Evolutionary conservation across 1,139 yeast species (phyloP).

Genomic region (Ogataea hybrid): DNA sequence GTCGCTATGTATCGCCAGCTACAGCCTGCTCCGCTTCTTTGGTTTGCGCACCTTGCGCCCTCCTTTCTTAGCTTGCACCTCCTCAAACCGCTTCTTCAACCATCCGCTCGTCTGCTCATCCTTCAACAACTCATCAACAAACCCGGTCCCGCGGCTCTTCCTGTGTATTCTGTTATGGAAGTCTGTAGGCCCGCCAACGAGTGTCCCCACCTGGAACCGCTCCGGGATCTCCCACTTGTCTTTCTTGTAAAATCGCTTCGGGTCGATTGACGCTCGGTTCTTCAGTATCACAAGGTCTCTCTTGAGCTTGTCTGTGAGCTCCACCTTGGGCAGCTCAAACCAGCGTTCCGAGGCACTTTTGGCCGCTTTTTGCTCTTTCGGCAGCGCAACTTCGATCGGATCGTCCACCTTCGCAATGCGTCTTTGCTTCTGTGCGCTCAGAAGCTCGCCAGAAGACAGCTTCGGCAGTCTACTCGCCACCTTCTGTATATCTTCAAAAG

Average conservation of each 20-base stretch:
- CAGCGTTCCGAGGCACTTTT: constrained; percentile 44
- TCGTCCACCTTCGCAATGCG: constrained; percentile 4
- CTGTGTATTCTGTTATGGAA: constrained; percentile 67
- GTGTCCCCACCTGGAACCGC: constrained; percentile 84
- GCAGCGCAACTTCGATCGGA: constrained; percentile 6
- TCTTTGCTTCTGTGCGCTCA: neutral
- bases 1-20: neutral
- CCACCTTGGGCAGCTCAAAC: constrained; percentile 83
- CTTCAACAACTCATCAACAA: constrained; percentile 78
- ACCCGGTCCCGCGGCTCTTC: constrained; percentile 70
- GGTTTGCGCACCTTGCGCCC: constrained; percentile 38
- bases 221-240: constrained; percentile 82
- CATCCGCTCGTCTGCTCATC: constrained; percentile 70
- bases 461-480: constrained; percentile 6
- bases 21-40: constrained; percentile 1
- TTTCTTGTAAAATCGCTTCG: constrained; percentile 91
- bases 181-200: constrained; percentile 79
- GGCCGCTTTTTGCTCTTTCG: constrained; percentile 37
- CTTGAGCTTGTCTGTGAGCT: constrained; percentile 68
- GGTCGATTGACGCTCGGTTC: constrained; percentile 90
- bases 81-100: constrained; percentile 80
- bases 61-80: constrained; percentile 76
- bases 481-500: constrained; percentile 24
- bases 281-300: constrained; percentile 77
- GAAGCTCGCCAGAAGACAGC: constrained; percentile 6